A percentile compares a stretch with the other conserved stretches of the same genome.
Conservation (phyloP, 495 filamentous ascomycete species). For the Thermochaetoides thermophila region DNA sequence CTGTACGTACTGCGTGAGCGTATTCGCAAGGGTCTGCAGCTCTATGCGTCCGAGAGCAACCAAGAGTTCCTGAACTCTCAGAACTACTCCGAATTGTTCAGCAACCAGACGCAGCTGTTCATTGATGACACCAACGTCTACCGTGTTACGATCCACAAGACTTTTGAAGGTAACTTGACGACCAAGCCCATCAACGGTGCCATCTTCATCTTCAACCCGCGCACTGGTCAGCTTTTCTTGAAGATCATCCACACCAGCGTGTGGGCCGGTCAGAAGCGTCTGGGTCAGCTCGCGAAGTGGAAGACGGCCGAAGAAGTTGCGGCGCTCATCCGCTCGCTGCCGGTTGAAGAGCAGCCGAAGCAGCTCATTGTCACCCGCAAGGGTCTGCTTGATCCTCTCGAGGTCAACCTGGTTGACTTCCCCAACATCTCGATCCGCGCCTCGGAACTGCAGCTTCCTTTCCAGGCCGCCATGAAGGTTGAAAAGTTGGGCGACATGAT, state of each 20-base stretch:
- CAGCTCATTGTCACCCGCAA: conserved; percentile 98
- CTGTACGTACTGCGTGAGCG: conserved; percentile 93
- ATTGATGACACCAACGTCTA: conserved; percentile 99
- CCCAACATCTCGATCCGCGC: conserved; percentile 98
- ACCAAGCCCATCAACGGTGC: conserved; percentile 99
- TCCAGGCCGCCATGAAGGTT: conserved; percentile 99
- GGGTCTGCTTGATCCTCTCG: conserved; percentile 90
- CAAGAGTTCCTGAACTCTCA: conserved; percentile 99
- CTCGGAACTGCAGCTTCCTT: conserved; percentile 92
- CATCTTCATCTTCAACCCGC: conserved; percentile 99
- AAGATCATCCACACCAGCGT: conserved; percentile 99
- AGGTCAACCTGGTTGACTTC: conserved; percentile 96
- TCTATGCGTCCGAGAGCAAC: conserved; percentile 97
- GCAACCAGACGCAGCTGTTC: conserved; percentile 96
- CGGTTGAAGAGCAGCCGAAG: conserved; percentile 97
- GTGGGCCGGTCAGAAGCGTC: conserved; percentile 98
- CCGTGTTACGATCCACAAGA: conserved; percentile 99
- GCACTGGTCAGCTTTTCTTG: conserved; percentile 92
- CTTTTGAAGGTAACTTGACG: conserved; percentile 96
- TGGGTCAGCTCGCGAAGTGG: conserved; percentile 98
- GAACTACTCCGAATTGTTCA: conserved; percentile 99
- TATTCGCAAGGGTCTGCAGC: conserved; percentile 95
- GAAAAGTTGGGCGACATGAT: conserved; percentile 99
- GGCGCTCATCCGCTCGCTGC: conserved; percentile 88
- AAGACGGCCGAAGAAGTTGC: conserved; percentile 99